Evolutionary conservation across 108 stramenopile species (phyloP).

Genomic region (Chaetoceros muelleri): DNA sequence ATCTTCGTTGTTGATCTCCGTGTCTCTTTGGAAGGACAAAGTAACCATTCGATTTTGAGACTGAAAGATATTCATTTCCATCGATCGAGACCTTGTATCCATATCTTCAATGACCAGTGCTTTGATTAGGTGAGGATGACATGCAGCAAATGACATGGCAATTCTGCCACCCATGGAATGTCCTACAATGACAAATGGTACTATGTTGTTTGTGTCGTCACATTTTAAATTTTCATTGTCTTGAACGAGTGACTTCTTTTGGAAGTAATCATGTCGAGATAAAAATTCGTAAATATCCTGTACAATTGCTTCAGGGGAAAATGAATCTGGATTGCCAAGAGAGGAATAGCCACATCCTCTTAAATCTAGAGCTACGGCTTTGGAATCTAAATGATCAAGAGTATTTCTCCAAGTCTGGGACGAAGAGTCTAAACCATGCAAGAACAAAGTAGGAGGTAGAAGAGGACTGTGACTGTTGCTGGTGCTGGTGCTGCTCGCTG

Average conservation of each 20-base stretch:
- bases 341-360: constrained; percentile 24
- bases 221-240: not conserved
- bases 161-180: constrained; percentile 39
- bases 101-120: constrained; percentile 36
- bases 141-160: constrained; percentile 25
- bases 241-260: too few relatives aligned
- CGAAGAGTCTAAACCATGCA: constrained; percentile 35
- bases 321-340: constrained; percentile 13
- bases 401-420: constrained; percentile 19
- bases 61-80: constrained; percentile 5
- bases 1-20: not conserved
- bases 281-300: constrained; percentile 9
- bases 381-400: constrained; percentile 4
- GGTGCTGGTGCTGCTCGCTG: too few relatives aligned
- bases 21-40: not conserved
- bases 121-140: constrained; percentile 13
- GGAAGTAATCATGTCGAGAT: not conserved
- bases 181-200: constrained; percentile 28
- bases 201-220: not conserved
- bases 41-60: not conserved
- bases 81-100: constrained; percentile 15
- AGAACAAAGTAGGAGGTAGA: constrained; percentile 4
- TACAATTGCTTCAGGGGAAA: constrained; percentile 17
- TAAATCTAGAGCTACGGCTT: constrained; percentile 25
- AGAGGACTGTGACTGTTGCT: not conserved